Conservation (phyloP, 345 rosid genomes). For the Murraya paniculata region DNA sequence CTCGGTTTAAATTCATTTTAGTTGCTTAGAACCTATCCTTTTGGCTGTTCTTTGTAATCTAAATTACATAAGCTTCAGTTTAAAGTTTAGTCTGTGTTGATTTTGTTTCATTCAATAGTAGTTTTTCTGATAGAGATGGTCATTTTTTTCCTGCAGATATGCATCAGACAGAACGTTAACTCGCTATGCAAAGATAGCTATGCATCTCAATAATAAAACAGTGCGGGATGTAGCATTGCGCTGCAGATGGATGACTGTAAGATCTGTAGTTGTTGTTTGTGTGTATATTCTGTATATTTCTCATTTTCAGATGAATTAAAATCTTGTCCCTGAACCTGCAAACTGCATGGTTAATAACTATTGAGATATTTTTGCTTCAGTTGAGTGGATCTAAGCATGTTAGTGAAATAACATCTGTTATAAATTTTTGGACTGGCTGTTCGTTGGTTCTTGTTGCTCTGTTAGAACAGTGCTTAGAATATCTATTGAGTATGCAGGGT, state of each 20-base stretch:
- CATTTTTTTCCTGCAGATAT: constrained; percentile 39
- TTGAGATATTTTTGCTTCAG: background rate
- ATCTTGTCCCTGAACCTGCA: background rate
- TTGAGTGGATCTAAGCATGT: background rate
- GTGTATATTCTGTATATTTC: constrained; percentile 4
- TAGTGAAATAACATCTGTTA: background rate
- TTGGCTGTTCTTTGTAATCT: background rate
- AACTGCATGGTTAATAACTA: background rate
- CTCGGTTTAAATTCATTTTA: background rate
- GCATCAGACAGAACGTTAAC: constrained; percentile 31
- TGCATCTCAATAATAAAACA: constrained; percentile 47
- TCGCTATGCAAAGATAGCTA: constrained; percentile 67
- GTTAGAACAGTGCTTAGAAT: background rate
- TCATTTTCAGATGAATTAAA: background rate
- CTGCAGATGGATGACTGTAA: constrained; percentile 67
- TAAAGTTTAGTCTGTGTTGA: background rate
- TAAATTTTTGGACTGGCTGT: background rate
- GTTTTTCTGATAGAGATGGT: background rate
- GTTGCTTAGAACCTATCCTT: background rate
- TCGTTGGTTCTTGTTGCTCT: constrained; percentile 9
- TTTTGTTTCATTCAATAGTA: background rate
- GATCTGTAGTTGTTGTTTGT: constrained; percentile 8
- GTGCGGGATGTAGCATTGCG: constrained; percentile 82
- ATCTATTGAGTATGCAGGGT: background rate
- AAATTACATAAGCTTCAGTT: background rate